These are phyloP conservation scores for Catunica adiposa DNA, from an alignment of 2,329 filamentous ascomycete genomes.

Conservation along the genomic window DNA sequence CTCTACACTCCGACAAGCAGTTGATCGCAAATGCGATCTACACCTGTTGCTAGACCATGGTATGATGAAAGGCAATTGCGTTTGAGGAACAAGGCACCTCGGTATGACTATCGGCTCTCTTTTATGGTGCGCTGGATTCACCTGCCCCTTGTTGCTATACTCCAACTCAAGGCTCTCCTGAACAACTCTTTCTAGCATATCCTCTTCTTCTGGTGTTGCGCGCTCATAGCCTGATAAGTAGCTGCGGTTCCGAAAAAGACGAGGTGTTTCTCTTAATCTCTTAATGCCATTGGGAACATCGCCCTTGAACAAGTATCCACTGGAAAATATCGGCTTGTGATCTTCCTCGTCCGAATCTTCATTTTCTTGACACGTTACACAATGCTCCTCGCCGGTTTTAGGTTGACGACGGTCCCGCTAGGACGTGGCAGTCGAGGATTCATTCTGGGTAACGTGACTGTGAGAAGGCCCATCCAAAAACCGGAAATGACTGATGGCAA, in stretches of 20 bases:
- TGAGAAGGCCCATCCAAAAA: constrained; percentile 36
- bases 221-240: background rate
- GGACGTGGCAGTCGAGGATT: constrained; percentile 9
- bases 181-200: background rate
- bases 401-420: constrained; percentile 12
- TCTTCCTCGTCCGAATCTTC: background rate
- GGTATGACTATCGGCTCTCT: no score
- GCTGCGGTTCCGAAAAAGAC: background rate
- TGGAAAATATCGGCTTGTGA: background rate
- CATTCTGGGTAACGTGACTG: constrained; percentile 5
- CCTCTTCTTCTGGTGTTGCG: background rate
- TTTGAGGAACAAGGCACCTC: no score
- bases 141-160: background rate
- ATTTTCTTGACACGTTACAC: background rate
- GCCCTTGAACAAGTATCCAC: background rate
- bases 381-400: background rate
- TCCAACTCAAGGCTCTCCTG: background rate
- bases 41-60: no score
- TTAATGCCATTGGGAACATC: background rate
- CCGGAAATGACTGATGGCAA: constrained; percentile 68
- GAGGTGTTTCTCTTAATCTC: background rate
- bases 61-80: no score
- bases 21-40: no score
- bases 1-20: no score
- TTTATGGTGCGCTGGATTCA: no score